Base-by-base conservation (phyloP, 495 filamentous ascomycete species). In the Aspergillus cristatus region DNA sequence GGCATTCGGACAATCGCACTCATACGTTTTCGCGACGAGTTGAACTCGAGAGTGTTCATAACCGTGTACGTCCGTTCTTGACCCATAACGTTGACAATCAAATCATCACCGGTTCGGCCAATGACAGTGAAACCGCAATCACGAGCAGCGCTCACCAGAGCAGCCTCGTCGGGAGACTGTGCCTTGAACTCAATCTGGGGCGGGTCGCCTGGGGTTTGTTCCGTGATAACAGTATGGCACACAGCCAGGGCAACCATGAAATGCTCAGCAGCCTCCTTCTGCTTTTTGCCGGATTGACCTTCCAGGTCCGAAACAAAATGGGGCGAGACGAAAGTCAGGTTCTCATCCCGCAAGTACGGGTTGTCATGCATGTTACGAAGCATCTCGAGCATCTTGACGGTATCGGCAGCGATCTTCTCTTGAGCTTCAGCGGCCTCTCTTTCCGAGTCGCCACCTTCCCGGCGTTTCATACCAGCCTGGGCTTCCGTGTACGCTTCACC, bases 401-500 rank as follows among this genome's bases (percentile, higher is more conserved):
- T 83, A 47, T 84, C 86, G 15, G 67, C 61, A 14, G 84, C 86
- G 48, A 99, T 95, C 54, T 93, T 81, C 43, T 78, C 75, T 20
- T 73, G 75, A 34, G 81, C 82, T 50, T 68, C 72, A 10, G 78
- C 80, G 4, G 74, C 76, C 55, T 94, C 88, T 20, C 75, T 74
- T 38, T 88, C 93, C 11, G 84, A 81, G 60, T 97, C 75, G 29
- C 89, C 73, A 32, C 93, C 93, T 59, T 86, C 71, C 25, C 91
- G 77, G 58, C 86, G 84, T 57, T 91, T 84, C 83, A 97, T 89
- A 29, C 93, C 93, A 34, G 89, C 81, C 57, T 93, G 83, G 0
- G 93, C 93, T 60, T 99, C 93, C 0, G 93, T 97, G 53, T 94
- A 97, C 0, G 93, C 93, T 62, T 97, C 93, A 31, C 93, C 93